Evolutionary conservation across 1,284 basidiomycete species (phyloP).

Genomic region (Exobasidium cylindrosporum): DNA sequence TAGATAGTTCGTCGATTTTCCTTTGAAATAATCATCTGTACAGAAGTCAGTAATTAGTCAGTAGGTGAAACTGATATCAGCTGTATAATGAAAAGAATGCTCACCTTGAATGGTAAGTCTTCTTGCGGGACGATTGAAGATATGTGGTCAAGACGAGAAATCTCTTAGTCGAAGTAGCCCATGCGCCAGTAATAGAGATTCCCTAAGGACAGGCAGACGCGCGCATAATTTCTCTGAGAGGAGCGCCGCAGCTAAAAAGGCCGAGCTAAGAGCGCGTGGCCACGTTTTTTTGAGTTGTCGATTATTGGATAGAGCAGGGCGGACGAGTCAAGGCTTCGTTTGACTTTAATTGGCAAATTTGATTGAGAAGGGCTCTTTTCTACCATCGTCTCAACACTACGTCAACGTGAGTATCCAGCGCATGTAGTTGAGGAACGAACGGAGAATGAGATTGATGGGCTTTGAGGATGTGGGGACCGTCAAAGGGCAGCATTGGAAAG

Average conservation of each 20-base stretch:
- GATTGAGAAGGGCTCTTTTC: too few species aligned
- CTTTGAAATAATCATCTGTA: constrained; percentile 52
- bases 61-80: too few species aligned
- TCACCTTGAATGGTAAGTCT: not conserved
- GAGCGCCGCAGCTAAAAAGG: not conserved
- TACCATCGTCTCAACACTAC: not conserved
- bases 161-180: too few species aligned
- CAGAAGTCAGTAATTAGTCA: not conserved
- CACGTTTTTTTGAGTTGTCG: not conserved
- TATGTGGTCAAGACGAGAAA: not conserved
- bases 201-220: not conserved
- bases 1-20: constrained; percentile 55
- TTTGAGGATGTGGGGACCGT: too few species aligned
- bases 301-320: not conserved
- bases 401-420: not conserved
- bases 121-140: not conserved
- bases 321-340: too few species aligned
- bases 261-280: not conserved
- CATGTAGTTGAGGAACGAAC: too few species aligned
- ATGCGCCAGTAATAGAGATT: too few species aligned
- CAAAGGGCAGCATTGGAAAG: too few species aligned
- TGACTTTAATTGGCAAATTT: too few species aligned
- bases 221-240: too few species aligned
- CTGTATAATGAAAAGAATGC: too few species aligned
- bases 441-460: too few species aligned